Conservation (phyloP, 441 rosid genomes). For the Croton setiger region DNA sequence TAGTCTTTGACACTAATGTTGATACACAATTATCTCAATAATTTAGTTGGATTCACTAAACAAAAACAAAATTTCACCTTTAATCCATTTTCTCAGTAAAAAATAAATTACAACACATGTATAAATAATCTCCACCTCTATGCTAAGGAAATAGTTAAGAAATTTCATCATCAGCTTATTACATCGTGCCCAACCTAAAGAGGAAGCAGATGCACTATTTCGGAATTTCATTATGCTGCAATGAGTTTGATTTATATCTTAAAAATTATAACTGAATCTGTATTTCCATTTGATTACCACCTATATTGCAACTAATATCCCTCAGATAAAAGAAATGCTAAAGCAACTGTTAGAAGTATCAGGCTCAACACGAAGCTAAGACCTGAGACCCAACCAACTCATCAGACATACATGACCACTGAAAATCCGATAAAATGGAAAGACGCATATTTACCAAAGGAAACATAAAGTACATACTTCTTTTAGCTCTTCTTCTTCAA, state of each 20-base stretch:
- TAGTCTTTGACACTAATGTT: neutral
- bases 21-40: neutral
- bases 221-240: neutral
- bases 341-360: too few species aligned
- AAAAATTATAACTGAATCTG: neutral
- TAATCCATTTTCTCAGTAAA: neutral
- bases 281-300: neutral
- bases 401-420: neutral
- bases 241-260: neutral
- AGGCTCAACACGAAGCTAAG: neutral
- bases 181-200: neutral
- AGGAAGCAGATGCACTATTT: too few species aligned
- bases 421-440: neutral
- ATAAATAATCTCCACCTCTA: neutral
- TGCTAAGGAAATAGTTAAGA: neutral
- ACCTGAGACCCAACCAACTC: neutral
- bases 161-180: neutral
- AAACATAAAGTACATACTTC: constrained; percentile 45
- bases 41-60: neutral
- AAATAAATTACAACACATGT: neutral
- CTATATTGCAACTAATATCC: neutral
- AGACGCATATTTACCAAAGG: neutral
- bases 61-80: neutral
- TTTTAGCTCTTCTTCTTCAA: constrained; percentile 73
- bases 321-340: neutral